Evolutionary conservation across 768 basidiomycete species (phyloP), one percentile per base, ranked within the genome.

Genomic region (Hebeloma cylindrosporum): DNA sequence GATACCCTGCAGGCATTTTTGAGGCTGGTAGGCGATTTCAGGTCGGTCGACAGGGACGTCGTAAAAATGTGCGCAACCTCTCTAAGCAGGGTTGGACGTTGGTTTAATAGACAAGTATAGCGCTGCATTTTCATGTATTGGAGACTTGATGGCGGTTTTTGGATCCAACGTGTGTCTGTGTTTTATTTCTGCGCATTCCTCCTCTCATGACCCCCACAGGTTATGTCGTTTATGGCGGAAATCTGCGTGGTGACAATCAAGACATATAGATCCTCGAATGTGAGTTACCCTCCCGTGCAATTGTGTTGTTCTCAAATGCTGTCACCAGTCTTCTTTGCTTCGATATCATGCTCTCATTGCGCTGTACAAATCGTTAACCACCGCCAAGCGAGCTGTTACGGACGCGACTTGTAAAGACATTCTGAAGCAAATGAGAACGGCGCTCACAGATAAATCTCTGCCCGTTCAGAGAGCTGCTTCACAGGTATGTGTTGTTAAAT

Each of bases 191-290:
- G 31, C 36, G 7, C 14, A 18, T 48, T 31, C 28, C 13, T 23
- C n/a, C 9, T 18, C 17, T 36, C 16, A 48, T n/a, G 3, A 13
- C 17, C 30, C 48, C 11, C 37, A 1, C 51, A 98, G 91, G 83
- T 93, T 61, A 95, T 97, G 93, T 96, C 93, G 0, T 87, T 93
- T 54, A 86, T 94, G 82, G 77, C 84, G 21, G 95, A 98, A 60
- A 87, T 94, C 25, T 69, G 80, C 14, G 68, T 73, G 1, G 70
- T 81, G 0, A 72, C 83, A 0, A 63, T 89, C 31, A 91, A 83
- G 61, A 78, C 84, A 0, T 75, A 78, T 53, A 86, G 79, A 49
- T 80, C 84, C 7, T 92, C 89, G 23, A 76, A 69, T 54, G 93
- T 89, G 49, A 50, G 89, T 68, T 23, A 8, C 8, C 13, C 23